These are phyloP conservation scores for Cordyceps cateniannulata DNA, from an alignment of 2,329 filamentous ascomycete genomes.

Conservation along the genomic window DNA sequence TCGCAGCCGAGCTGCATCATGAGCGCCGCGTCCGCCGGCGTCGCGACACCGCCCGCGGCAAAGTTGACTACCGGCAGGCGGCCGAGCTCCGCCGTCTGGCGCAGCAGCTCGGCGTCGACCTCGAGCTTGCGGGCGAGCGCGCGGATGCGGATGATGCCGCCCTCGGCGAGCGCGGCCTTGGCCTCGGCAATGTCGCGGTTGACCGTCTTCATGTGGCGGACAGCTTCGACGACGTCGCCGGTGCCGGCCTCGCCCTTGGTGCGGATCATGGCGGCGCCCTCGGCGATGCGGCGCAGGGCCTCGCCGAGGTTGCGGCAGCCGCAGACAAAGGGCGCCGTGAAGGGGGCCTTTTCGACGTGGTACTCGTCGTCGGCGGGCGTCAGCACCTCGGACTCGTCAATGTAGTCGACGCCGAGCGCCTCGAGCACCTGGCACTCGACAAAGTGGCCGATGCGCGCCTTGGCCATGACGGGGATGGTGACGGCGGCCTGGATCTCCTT, in stretches of 20 bases:
- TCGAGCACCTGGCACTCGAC: conserved; percentile 98
- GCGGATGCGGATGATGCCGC: conserved; percentile 49
- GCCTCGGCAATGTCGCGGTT: conserved; percentile 75
- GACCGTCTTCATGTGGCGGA: conserved; percentile 90
- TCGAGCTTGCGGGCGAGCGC: conserved; percentile 76
- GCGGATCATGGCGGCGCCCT: conserved; percentile 97
- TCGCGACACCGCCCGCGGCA: conserved; percentile 98
- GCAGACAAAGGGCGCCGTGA: conserved; percentile 87
- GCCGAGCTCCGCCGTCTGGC: conserved; percentile 79
- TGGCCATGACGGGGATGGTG: conserved; percentile 98
- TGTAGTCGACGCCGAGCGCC: conserved; percentile 91
- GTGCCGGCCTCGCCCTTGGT: conserved; percentile 98
- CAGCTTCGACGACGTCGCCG: conserved; percentile 93
- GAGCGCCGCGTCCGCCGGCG: conserved; percentile 88
- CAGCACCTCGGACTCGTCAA: conserved; percentile 96
- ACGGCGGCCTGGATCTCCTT: conserved; percentile 90
- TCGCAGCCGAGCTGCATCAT: conserved; percentile 99
- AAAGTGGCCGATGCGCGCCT: conserved; percentile 94
- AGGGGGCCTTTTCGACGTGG: conserved; percentile 86
- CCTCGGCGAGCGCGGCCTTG: conserved; percentile 60
- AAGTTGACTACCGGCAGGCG: conserved; percentile 96
- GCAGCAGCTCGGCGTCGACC: conserved; percentile 70
- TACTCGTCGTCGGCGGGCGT: conserved; percentile 86
- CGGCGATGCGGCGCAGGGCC: conserved; percentile 80
- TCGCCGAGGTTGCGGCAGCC: conserved; percentile 93